Evolutionary conservation across 2,329 filamentous ascomycete genomes (phyloP).

Genomic region (Stemphylium beticola): DNA sequence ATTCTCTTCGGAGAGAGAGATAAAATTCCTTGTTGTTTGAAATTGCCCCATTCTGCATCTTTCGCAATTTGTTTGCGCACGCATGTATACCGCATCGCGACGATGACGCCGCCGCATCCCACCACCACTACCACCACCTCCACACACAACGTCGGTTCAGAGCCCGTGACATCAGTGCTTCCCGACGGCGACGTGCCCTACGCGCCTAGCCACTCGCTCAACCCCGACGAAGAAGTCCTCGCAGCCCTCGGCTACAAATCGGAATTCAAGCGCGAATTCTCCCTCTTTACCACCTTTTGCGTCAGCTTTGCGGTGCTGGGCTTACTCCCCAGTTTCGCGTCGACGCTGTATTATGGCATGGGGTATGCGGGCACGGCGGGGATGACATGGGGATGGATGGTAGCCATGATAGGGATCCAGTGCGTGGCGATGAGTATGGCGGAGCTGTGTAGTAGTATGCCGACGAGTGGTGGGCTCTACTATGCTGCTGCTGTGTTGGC

Average conservation of each 20-base stretch:
- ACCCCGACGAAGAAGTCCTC: slow-evolving; percentile 65
- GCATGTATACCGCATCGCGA: background rate
- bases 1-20: too few species aligned
- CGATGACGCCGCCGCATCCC: background rate
- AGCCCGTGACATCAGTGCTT: slow-evolving; percentile 61
- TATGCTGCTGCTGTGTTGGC: slow-evolving; percentile 76
- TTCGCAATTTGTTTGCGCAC: background rate
- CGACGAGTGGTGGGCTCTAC: slow-evolving; percentile 73
- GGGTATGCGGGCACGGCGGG: slow-evolving; percentile 55
- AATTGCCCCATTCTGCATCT: too few species aligned
- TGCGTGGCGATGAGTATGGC: slow-evolving; percentile 70
- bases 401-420: slow-evolving; percentile 75
- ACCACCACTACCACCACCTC: slow-evolving; percentile 7
- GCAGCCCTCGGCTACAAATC: slow-evolving; percentile 68
- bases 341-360: slow-evolving; percentile 73
- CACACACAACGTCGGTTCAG: slow-evolving; percentile 50
- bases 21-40: too few species aligned
- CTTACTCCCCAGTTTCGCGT: slow-evolving; percentile 72
- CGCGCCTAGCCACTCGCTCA: slow-evolving; percentile 53
- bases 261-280: slow-evolving; percentile 74
- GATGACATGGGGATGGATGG: slow-evolving; percentile 77
- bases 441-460: slow-evolving; percentile 75
- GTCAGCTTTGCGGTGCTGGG: slow-evolving; percentile 77
- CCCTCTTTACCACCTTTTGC: slow-evolving; percentile 75
- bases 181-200: slow-evolving; percentile 57